Conservation (phyloP, 176 grass and related monocot genomes). For the Canna indica region DNA sequence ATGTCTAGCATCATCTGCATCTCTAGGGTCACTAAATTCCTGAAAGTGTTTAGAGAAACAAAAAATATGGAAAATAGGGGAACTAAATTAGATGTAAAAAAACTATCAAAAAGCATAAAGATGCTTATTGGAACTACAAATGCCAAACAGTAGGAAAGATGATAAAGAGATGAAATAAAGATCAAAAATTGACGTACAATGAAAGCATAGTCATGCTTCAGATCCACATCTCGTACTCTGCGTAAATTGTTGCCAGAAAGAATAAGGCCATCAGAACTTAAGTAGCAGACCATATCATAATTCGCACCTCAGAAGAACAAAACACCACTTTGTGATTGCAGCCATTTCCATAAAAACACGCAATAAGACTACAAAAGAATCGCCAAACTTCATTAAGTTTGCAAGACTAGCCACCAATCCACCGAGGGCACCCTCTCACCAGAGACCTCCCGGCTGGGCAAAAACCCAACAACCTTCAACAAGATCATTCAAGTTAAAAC, state of each 20-base stretch:
- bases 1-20: slow-evolving; percentile 91
- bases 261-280: slow-evolving; percentile 54
- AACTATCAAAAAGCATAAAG: too few species aligned
- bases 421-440: slow-evolving; percentile 92
- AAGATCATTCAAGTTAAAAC: slow-evolving; percentile 95
- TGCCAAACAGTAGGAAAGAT: neutral
- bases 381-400: slow-evolving; percentile 84
- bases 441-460: slow-evolving; percentile 72
- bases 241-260: slow-evolving; percentile 79
- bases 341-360: slow-evolving; percentile 49
- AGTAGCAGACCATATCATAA: slow-evolving; percentile 43
- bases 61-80: neutral
- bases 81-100: slow-evolving; percentile 1
- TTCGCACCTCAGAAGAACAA: slow-evolving; percentile 20
- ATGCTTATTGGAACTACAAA: neutral
- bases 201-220: slow-evolving; percentile 99
- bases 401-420: slow-evolving; percentile 73
- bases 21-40: slow-evolving; percentile 82
- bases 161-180: neutral
- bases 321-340: slow-evolving; percentile 19
- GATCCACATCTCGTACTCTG: slow-evolving; percentile 98
- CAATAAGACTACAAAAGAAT: slow-evolving; percentile 71
- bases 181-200: slow-evolving; percentile 50
- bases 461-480: slow-evolving; percentile 99
- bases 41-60: slow-evolving; percentile 21